phyloP scores from a whole-genome alignment of 108 stramenopile genomes.

The Asterionellopsis glacialis region DNA sequence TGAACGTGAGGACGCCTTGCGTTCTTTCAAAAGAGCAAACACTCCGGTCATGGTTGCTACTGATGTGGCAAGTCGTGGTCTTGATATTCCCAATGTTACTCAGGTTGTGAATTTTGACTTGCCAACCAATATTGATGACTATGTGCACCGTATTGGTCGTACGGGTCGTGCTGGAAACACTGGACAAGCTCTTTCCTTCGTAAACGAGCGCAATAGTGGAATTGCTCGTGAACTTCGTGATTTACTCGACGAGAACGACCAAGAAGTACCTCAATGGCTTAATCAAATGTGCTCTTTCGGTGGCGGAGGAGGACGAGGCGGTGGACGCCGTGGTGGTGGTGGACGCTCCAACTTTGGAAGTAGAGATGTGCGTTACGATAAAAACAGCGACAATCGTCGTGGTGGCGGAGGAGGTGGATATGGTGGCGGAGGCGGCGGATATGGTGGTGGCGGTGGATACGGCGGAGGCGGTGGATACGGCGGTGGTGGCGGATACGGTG shows the following conservation, averaged over 20 bases:
- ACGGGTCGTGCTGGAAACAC: constrained; percentile 98
- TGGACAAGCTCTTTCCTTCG: constrained; percentile 89
- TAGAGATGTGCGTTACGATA: constrained; percentile 21
- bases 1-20: constrained; percentile 88
- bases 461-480: constrained; percentile 11
- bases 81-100: constrained; percentile 98
- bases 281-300: constrained; percentile 64
- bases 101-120: constrained; percentile 97
- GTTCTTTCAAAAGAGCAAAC: constrained; percentile 73
- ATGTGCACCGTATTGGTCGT: constrained; percentile 99
- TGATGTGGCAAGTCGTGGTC: constrained; percentile 95
- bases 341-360: constrained; percentile 28
- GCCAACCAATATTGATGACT: constrained; percentile 92
- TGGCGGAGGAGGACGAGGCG: constrained; percentile 47
- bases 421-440: constrained; percentile 16
- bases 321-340: constrained; percentile 60
- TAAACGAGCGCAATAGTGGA: constrained; percentile 86
- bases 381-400: constrained; percentile 15
- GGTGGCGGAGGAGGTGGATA: constrained; percentile 13
- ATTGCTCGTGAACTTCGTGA: constrained; percentile 75
- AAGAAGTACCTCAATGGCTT: constrained; percentile 81
- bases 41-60: constrained; percentile 88
- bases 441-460: background rate
- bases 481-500: constrained; percentile 28
- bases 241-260: constrained; percentile 82